Base-by-base conservation (phyloP, 768 basidiomycete species). In the Butyriboletus loyo region DNA sequence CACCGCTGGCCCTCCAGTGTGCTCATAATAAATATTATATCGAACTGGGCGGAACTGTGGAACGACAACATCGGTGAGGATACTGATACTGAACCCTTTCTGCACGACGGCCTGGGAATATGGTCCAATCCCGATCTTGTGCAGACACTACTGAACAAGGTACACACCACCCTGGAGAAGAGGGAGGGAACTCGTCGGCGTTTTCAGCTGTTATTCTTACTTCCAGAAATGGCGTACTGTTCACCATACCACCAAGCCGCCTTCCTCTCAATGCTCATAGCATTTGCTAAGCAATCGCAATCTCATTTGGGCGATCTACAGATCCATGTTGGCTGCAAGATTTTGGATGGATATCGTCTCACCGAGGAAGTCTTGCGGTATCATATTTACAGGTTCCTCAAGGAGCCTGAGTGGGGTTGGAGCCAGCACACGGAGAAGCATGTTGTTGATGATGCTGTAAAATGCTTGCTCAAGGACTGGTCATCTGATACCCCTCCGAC, bases 251-350 rank as follows among this genome's bases (percentile, higher is more conserved):
- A 39, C 13, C 41, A 49, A 3, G 30, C 44, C 1, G 46, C 47
- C 10, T 57, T 69, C 35, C 51, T 70, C n/a, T 59, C 64, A 0
- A 64, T 67, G 19, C 44, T 74, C 0, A 31, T 74, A 9, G 59
- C 73, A 5, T 70, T 73, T 38, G 50, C 57, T 2, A 42, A 54
- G 10, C 42, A 53, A 22, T 10, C 50, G 13, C 48, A 48, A 8
- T 43, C 56, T 21, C n/a, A 22, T 14, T 8, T 11, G 1, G 40
- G 19, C 2, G 3, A 42, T 25, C 51, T 47, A 34, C 57, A 41
- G 11, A 34, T 22, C 7, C 38, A 57, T 30, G 28, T 21, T 9
- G 40, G 34, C 30, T 54, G 46, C 53, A 46, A 52, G 32, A 37
- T 60, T 27, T 36, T 17, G 15, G 52, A 54, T 10, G 61, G 53